Evolutionary conservation across 352 stramenopile species (phyloP).

Genomic region (Phytopythium cucurbitacearum): DNA sequence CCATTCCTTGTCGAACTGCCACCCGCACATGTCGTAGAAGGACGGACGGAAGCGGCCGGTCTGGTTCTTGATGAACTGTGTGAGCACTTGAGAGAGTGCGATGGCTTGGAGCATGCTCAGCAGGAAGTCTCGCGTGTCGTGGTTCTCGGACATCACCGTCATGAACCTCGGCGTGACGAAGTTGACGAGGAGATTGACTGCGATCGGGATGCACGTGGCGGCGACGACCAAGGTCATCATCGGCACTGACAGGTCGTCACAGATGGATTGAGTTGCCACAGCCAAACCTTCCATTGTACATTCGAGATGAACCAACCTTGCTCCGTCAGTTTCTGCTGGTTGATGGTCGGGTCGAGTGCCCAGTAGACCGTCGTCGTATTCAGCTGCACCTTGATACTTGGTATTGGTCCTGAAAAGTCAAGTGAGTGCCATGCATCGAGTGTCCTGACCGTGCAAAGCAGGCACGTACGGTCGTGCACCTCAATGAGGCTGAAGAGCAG

Average conservation of each 20-base stretch:
- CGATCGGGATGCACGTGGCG: conserved; percentile 31
- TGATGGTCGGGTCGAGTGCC: conserved; percentile 43
- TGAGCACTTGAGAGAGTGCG: conserved; percentile 45
- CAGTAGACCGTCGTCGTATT: conserved; percentile 32
- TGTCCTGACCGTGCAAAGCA: not conserved
- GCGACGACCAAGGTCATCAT: conserved; percentile 36
- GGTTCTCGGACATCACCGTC: conserved; percentile 42
- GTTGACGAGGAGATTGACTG: conserved; percentile 53
- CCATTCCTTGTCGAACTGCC: conserved; percentile 1
- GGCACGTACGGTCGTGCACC: not conserved
- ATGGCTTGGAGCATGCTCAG: conserved; percentile 58
- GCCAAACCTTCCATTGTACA: not conserved
- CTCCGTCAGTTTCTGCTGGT: conserved; percentile 42
- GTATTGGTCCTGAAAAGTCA: conserved; percentile 36
- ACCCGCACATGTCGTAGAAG: not conserved
- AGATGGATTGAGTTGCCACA: not conserved
- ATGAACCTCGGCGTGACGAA: conserved; percentile 50
- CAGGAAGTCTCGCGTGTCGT: conserved; percentile 77
- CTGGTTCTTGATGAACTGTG: conserved; percentile 76
- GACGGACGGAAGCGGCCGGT: not conserved
- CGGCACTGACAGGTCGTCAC: conserved; percentile 9
- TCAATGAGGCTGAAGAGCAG: no score
- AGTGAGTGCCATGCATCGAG: no score
- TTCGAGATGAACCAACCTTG: conserved; percentile 15
- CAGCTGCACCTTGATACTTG: conserved; percentile 37